Conservation (phyloP, 148 eudicot species). For the Dianthus caryophyllus region DNA sequence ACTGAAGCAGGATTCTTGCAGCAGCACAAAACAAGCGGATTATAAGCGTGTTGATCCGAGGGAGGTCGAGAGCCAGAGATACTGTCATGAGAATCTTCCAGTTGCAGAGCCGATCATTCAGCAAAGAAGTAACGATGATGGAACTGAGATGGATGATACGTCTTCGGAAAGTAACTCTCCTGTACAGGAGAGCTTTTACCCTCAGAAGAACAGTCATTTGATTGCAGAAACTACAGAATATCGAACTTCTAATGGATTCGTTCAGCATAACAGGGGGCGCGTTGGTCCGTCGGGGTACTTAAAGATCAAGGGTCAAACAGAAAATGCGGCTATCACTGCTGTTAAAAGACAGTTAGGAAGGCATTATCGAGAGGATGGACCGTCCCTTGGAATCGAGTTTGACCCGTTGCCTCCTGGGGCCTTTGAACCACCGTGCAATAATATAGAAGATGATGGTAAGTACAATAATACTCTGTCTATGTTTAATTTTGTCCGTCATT, state of each 20-base stretch:
- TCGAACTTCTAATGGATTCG: conserved; percentile 35
- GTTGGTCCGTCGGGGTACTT: conserved; percentile 84
- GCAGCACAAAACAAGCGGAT: conserved; percentile 90
- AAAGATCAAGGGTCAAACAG: conserved; percentile 81
- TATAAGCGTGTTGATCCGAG: conserved; percentile 47
- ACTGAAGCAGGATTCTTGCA: conserved; percentile 89
- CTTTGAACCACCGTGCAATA: conserved; percentile 58
- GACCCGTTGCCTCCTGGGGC: conserved; percentile 93
- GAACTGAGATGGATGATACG: conserved; percentile 51
- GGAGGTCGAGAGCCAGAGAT: conserved; percentile 84
- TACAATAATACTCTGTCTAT: background rate
- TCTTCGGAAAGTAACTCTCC: conserved; percentile 82
- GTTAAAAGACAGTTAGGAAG: conserved; percentile 91
- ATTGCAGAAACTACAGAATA: conserved; percentile 40
- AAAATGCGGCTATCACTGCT: conserved; percentile 79
- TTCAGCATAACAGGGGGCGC: conserved; percentile 38
- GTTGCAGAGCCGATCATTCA: conserved; percentile 48
- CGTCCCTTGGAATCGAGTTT: conserved; percentile 80
- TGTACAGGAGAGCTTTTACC: conserved; percentile 33
- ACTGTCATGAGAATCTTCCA: conserved; percentile 38
- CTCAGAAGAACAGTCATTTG: conserved; percentile 36
- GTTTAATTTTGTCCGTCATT: background rate
- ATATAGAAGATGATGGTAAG: conserved; percentile 43
- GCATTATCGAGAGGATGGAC: conserved; percentile 75
- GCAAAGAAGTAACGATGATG: conserved; percentile 36